Conservation (phyloP, 306 rosid genomes). For the Begonia peltatifolia region DNA sequence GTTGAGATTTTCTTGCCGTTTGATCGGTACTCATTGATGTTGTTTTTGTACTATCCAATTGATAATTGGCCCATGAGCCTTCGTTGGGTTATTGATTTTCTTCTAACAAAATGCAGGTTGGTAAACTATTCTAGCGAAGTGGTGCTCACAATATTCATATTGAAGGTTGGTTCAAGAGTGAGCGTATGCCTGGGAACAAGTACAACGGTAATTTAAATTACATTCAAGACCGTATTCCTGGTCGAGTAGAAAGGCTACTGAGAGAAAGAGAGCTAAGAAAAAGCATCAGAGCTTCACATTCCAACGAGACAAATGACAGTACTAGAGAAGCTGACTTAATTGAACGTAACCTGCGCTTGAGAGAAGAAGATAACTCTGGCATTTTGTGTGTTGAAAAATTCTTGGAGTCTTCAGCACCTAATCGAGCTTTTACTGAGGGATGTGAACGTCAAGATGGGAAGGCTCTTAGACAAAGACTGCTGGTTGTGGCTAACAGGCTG, state of each 20-base stretch:
- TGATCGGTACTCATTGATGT: no score
- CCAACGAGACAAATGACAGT: slow-evolving; percentile 34
- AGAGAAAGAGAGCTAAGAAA: slow-evolving; percentile 49
- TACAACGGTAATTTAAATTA: slow-evolving; percentile 30
- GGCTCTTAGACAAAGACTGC: slow-evolving; percentile 46
- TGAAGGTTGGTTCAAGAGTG: slow-evolving; percentile 38
- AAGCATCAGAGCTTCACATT: slow-evolving; percentile 27
- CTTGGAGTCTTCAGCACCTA: slow-evolving; percentile 31
- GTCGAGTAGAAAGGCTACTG: slow-evolving; percentile 56
- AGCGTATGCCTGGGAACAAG: slow-evolving; percentile 60
- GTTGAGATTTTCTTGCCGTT: no score
- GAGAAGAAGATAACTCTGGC: slow-evolving; percentile 34
- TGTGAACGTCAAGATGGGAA: slow-evolving; percentile 26
- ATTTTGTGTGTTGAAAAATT: slow-evolving; percentile 20
- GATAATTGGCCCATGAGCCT: no score
- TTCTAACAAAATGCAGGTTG: slow-evolving; percentile 36
- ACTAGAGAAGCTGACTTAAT: slow-evolving; percentile 19
- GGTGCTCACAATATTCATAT: slow-evolving; percentile 20
- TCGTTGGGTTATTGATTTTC: not conserved
- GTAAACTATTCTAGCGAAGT: slow-evolving; percentile 14
- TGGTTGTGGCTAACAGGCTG: slow-evolving; percentile 87
- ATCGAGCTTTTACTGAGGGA: slow-evolving; percentile 24
- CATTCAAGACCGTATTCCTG: slow-evolving; percentile 14
- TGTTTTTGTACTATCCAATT: no score
- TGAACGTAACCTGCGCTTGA: slow-evolving; percentile 35